Evolutionary conservation across 805 yeast species (phyloP), one percentile per base, ranked within the genome.

Genomic region (Priceomyces fermenticarens): DNA sequence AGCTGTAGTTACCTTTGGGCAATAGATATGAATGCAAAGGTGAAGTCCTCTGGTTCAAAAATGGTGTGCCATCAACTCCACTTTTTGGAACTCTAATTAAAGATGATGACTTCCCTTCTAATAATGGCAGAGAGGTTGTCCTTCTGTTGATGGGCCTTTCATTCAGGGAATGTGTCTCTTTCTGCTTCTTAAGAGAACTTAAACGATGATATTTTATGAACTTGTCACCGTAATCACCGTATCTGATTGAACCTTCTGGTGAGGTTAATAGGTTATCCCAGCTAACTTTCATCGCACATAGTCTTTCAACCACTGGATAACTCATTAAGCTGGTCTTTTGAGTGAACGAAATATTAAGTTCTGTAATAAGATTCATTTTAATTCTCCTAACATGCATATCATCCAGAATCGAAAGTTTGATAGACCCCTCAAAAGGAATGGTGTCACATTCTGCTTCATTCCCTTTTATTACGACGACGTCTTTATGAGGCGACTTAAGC

Each of bases 1-100:
- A 54, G 32, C 70, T 66, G 48, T 77, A 77, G 51, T 77, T 77
- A 1, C 81, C 82, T 41, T 69, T 60, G 2, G 79, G 80, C 23
- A 77, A 55, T 10, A 65, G 55, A 47, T 63, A 77, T 11, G 71
- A 65, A 46, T 61, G 62, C 36, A 49, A 47, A 6, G 52, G 45
- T 3, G 60, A 40, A 2, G 54, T 49, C 23, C 47, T 48, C 2
- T 44, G 41, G 30, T 53, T 46, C n/a, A 62, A 62, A 38, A 73
- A 74, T 4, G 75, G 74, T 10, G 75, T 70, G 7, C 74, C 75
- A 46, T 70, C 74, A 9, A 63, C 44, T 1, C 75, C 75, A 41
- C 64, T 53, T 15, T 53, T 40, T 0, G 73, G 71, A 11, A 64
- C 41, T 32, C 52, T 46, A 14, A 65, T 42, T 10, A 58, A 45